These are phyloP conservation scores for Trichoderma erinaceum DNA, from an alignment of 495 filamentous ascomycete genomes.

Conservation along the genomic window DNA sequence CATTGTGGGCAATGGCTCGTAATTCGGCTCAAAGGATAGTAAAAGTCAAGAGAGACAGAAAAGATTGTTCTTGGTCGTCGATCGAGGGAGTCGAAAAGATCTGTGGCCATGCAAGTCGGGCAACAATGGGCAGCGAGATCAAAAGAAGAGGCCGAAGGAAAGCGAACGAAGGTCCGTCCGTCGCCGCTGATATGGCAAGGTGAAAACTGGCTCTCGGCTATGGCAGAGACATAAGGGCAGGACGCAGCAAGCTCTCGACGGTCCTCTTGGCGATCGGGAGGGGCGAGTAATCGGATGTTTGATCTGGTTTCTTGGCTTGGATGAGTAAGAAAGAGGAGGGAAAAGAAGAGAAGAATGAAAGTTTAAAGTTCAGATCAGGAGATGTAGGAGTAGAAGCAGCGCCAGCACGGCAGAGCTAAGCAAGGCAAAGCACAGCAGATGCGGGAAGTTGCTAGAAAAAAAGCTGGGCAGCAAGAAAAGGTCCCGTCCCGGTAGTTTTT, in stretches of 20 bases:
- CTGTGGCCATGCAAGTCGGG: background rate
- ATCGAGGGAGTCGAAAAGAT: background rate
- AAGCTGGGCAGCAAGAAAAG: conserved; percentile 5
- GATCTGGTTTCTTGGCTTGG: background rate
- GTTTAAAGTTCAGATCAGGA: background rate
- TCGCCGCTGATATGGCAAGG: conserved; percentile 7
- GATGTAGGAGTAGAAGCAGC: background rate
- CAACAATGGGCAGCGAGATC: background rate
- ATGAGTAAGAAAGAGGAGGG: background rate
- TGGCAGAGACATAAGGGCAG: conserved; percentile 8
- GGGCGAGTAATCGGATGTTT: background rate
- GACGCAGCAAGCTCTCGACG: background rate
- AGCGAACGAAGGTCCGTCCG: conserved; percentile 7
- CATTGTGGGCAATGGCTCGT: conserved; percentile 39
- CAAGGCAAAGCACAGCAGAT: background rate
- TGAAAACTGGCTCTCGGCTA: background rate
- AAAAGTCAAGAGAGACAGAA: background rate
- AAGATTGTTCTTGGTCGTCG: background rate
- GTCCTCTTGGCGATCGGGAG: background rate
- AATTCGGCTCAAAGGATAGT: background rate
- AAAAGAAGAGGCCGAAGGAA: background rate
- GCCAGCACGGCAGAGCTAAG: no score
- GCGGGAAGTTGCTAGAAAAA: background rate
- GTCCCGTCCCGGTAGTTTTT: background rate
- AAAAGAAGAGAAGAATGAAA: background rate